Evolutionary conservation across 2,329 filamentous ascomycete species (phyloP).

Genomic region (Bimuria novae-zelandiae): DNA sequence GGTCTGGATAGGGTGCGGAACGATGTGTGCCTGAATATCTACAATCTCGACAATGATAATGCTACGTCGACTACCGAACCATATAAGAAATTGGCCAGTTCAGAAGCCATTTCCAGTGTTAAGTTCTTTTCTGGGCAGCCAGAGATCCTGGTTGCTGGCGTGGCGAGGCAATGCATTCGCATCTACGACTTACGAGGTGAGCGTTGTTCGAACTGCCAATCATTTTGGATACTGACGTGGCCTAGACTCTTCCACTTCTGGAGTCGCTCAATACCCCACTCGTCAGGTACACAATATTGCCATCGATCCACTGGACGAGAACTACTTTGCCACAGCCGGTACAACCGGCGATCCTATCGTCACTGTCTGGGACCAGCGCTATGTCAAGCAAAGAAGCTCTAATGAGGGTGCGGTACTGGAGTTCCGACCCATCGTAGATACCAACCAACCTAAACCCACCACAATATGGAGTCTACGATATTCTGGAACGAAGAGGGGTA

Average conservation of each 20-base stretch:
- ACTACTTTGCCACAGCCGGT: slow-evolving; percentile 80
- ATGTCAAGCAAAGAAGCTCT: slow-evolving; percentile 39
- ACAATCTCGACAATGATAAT: slow-evolving; percentile 69
- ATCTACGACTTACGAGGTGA: slow-evolving; percentile 79
- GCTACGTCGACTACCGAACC: slow-evolving; percentile 57
- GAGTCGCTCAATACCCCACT: slow-evolving; percentile 58
- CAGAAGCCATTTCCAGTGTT: slow-evolving; percentile 77
- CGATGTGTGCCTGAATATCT: slow-evolving; percentile 81
- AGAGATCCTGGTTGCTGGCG: slow-evolving; percentile 74
- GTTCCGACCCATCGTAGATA: slow-evolving; percentile 59
- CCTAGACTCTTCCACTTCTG: slow-evolving; percentile 47
- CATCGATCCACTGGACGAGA: slow-evolving; percentile 78
- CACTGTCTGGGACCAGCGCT: slow-evolving; percentile 77
- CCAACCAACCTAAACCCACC: slow-evolving; percentile 51
- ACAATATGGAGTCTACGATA: slow-evolving; percentile 67
- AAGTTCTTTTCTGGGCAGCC: slow-evolving; percentile 81
- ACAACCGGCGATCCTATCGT: slow-evolving; percentile 74
- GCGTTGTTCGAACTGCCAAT: slow-evolving; percentile 4
- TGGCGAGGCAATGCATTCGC: slow-evolving; percentile 74
- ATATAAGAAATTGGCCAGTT: slow-evolving; percentile 62
- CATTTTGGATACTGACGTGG: slow-evolving; percentile 16
- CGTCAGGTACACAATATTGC: slow-evolving; percentile 69
- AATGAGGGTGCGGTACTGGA: slow-evolving; percentile 58
- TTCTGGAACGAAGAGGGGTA: slow-evolving; percentile 61
- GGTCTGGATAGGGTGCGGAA: slow-evolving; percentile 80